A percentile compares a stretch with the other conserved stretches of the same genome.
phyloP scores from a whole-genome alignment of 2,329 filamentous ascomycete genomes.

The Cryphonectria naterciae region DNA sequence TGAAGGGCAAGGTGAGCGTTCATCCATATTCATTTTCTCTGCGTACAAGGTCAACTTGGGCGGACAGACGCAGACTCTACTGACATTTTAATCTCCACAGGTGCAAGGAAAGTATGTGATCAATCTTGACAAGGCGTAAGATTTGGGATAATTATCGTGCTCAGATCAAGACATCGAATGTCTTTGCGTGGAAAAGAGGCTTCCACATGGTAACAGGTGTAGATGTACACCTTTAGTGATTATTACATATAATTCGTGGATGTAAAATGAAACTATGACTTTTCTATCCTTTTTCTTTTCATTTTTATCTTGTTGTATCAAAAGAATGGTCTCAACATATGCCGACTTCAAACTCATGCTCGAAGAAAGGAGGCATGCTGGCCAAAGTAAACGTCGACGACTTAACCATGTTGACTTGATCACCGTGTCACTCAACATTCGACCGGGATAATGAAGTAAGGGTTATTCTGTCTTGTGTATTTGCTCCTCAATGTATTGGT shows the following conservation, averaged over 20 bases:
- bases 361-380: too few species aligned
- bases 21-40: too few species aligned
- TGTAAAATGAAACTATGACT: background rate
- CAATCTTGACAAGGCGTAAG: constrained; percentile 21
- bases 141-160: background rate
- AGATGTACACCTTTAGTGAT: background rate
- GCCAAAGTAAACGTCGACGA: too few species aligned
- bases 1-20: constrained; percentile 26
- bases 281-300: too few species aligned
- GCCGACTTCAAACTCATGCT: too few species aligned
- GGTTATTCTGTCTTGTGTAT: too few species aligned
- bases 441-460: too few species aligned
- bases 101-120: constrained; percentile 28
- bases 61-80: background rate
- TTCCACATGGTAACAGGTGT: background rate
- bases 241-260: background rate
- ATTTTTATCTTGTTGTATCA: too few species aligned
- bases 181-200: background rate
- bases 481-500: too few species aligned
- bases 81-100: constrained; percentile 6
- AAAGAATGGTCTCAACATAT: too few species aligned
- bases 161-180: background rate
- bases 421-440: too few species aligned
- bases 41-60: background rate
- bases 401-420: too few species aligned